A percentile compares a stretch with the other conserved stretches of the same genome.
These are phyloP conservation scores for Physaria fendleri DNA, from an alignment of 345 rosid species.

Conservation along the genomic window DNA sequence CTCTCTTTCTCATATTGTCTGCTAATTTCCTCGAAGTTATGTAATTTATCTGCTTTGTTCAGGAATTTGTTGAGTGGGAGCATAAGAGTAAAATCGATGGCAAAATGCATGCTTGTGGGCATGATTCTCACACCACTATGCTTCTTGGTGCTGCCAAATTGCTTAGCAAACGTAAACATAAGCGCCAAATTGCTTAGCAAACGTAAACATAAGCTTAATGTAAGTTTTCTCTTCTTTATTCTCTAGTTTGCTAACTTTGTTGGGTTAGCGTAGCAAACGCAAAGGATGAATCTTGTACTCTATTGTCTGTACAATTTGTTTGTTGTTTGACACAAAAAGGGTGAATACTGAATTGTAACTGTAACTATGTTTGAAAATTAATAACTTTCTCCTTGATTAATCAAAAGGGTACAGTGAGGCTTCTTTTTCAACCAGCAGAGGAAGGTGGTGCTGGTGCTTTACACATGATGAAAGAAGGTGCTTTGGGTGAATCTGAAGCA, in stretches of 20 bases:
- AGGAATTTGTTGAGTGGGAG: constrained; percentile 90
- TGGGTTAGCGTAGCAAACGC: not conserved
- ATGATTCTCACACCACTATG: constrained; percentile 80
- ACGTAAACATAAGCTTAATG: constrained; percentile 57
- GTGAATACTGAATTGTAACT: not conserved
- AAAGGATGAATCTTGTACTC: not conserved
- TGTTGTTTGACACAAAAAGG: not conserved
- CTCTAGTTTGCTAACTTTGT: not conserved
- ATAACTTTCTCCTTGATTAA: not conserved
- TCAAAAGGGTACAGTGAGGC: constrained; percentile 75
- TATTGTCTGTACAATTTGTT: not conserved
- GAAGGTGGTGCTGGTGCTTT: constrained; percentile 92
- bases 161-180: constrained; percentile 57
- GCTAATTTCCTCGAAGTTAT: not conserved
- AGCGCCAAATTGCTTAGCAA: constrained; percentile 71
- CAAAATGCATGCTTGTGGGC: constrained; percentile 86
- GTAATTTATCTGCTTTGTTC: not conserved
- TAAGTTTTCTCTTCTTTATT: constrained; percentile 21
- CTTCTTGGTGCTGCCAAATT: constrained; percentile 90
- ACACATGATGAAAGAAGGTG: constrained; percentile 75
- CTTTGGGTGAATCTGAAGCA: constrained; percentile 81
- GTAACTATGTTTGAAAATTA: not conserved
- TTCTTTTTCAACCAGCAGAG: constrained; percentile 90
- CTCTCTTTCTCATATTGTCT: not conserved
- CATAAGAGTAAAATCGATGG: constrained; percentile 74